Base-by-base conservation (phyloP, 352 stramenopile genomes). In the Blastocystis sp. region DNA sequence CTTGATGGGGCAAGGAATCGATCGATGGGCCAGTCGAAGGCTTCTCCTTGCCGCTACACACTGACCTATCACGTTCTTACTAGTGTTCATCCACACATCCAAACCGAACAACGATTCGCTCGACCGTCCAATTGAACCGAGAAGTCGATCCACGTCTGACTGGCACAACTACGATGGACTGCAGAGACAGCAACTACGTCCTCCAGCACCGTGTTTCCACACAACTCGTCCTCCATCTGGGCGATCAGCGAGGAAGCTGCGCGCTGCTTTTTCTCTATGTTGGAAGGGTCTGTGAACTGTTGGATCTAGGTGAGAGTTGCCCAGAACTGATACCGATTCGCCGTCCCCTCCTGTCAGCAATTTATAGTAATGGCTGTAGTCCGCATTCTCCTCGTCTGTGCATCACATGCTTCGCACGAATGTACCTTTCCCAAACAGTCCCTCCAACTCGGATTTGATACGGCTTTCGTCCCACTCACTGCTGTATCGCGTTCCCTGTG, bases 191-290 rank as follows among this genome's bases (percentile, higher is more conserved):
- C 37, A 62, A 8, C 24, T 55, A 56, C 24, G 9, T 30, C n/a
- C 30, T 78, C 39, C 30, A 56, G 16, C n/a, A 55, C 24, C 18
- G 39, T 55, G 4, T 30, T 13, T 34, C 66, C 66, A 78, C 66
- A 78, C 43, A 56, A 6, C 9, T 20, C 24, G 5, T 78, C 66
- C 37, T 78, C 66, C n/a, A 78, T 43, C 6, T 0, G 24, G 4
- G 1, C 6, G 18, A 78, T 53, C 39, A 50, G n/a, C 18, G 24
- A 9, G n/a, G 66, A 78, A 3, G 56, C 30, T 9, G 41, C 4
- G 41, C 66, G 66, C 39, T 78, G 41, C 16, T 78, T 78, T 45
- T 78, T 78, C n/a, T 78, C 66, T 3, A 78, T n/a, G 7, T 24
- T 34, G 34, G 30, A 7, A 3, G 24, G n/a, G 56, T 50, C 37